Conservation (phyloP, 1,139 yeast species). For the Kazachstania sp. region DNA sequence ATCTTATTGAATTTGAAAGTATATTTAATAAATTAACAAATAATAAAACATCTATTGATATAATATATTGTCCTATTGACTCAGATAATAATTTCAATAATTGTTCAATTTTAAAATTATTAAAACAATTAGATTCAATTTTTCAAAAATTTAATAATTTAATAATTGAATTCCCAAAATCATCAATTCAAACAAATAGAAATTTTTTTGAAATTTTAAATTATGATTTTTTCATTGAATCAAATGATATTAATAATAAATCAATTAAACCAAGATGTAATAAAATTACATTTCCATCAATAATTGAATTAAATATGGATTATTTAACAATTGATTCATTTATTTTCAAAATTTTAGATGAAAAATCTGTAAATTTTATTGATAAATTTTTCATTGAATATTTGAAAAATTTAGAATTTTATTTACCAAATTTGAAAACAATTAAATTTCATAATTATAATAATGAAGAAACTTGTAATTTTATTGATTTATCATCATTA, state of each 20-base stretch:
- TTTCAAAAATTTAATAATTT: slow-evolving; percentile 4
- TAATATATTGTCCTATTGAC: slow-evolving; percentile 3
- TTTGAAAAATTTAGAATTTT: slow-evolving; percentile 8
- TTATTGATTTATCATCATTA: slow-evolving; percentile 19
- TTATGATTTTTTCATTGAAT: slow-evolving; percentile 8
- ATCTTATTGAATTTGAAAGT: neutral
- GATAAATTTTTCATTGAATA: slow-evolving; percentile 10
- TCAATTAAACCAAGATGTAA: slow-evolving; percentile 9
- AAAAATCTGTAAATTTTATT: slow-evolving; percentile 1
- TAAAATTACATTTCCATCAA: slow-evolving; percentile 10
- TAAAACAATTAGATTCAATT: neutral
- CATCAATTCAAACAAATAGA: slow-evolving; percentile 6
- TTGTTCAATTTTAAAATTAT: slow-evolving; percentile 6
- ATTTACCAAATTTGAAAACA: slow-evolving; percentile 10
- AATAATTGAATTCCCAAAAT: slow-evolving; percentile 7
- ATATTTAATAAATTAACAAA: neutral
- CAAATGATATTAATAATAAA: neutral
- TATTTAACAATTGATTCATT: slow-evolving; percentile 17
- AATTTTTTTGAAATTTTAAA: slow-evolving; percentile 15
- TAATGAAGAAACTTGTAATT: slow-evolving; percentile 17
- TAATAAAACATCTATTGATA: neutral
- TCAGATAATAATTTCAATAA: neutral
- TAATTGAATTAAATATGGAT: slow-evolving; percentile 10
- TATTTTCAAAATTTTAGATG: slow-evolving; percentile 10
- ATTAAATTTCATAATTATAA: slow-evolving; percentile 11